Conservation (phyloP, 768 basidiomycete genomes). For the Rhodotorula paludigena region DNA sequence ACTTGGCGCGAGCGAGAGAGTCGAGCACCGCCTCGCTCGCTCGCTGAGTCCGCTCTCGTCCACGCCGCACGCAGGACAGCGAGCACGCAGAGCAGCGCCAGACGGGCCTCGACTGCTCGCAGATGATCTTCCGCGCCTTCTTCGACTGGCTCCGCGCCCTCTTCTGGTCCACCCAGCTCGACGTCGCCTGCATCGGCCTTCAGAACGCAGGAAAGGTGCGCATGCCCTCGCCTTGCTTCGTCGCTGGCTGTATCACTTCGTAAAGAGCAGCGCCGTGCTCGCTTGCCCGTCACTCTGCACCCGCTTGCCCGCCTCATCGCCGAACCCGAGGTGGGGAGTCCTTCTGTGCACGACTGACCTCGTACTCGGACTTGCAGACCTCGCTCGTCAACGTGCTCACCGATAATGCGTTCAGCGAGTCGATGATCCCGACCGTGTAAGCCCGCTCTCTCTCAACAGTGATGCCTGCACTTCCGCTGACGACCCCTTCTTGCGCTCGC, state of each 20-base stretch:
- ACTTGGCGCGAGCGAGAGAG: not conserved
- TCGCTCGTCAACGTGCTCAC: conserved; percentile 32
- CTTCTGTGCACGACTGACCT: too few species aligned
- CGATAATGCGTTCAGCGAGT: conserved; percentile 29
- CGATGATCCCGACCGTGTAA: conserved; percentile 38
- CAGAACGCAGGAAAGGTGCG: conserved; percentile 36
- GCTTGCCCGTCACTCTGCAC: not conserved
- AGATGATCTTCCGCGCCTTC: conserved; percentile 18
- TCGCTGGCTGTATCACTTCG: too few species aligned
- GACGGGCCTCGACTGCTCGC: too few species aligned
- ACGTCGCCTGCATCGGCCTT: conserved; percentile 31
- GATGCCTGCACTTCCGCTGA: not conserved
- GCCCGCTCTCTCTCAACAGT: not conserved
- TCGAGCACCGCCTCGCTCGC: not conserved
- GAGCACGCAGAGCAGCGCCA: too few species aligned
- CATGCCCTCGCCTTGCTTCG: not conserved
- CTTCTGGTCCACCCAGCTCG: conserved; percentile 23
- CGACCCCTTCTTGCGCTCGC: not conserved
- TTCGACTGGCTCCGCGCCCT: conserved; percentile 34
- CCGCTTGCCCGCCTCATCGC: not conserved
- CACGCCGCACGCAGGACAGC: too few species aligned
- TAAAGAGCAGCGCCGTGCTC: too few species aligned
- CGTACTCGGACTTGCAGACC: conserved; percentile 21
- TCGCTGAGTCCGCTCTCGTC: too few species aligned
- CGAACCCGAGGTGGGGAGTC: not conserved